A percentile compares a stretch with the other conserved stretches of the same genome.
Evolutionary conservation across 495 filamentous ascomycete genomes (phyloP).

Genomic region (Penicillium canescens): DNA sequence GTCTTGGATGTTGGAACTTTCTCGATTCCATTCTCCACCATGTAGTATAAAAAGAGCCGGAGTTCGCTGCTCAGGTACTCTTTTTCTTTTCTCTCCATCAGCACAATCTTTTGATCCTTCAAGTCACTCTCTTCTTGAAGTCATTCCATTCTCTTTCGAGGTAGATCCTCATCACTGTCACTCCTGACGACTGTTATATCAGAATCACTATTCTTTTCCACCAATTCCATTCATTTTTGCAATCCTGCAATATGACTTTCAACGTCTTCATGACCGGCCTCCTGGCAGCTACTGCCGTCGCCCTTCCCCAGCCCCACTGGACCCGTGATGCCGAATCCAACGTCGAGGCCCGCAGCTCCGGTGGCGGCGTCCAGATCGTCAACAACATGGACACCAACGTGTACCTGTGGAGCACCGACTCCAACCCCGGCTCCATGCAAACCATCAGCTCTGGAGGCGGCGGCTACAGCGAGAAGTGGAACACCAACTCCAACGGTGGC

Average conservation of each 20-base stretch:
- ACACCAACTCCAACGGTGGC: constrained; percentile 42
- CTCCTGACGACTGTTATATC: background rate
- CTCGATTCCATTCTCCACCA: constrained; percentile 1
- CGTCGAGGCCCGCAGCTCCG: constrained; percentile 12
- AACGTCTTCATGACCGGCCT: constrained; percentile 25
- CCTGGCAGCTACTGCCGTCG: constrained; percentile 22
- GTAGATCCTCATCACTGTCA: constrained; percentile 9
- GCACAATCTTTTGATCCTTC: constrained; percentile 11
- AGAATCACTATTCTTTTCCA: background rate
- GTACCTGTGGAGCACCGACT: constrained; percentile 46
- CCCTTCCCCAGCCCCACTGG: constrained; percentile 14
- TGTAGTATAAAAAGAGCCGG: background rate
- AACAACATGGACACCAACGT: constrained; percentile 38
- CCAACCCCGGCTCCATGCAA: constrained; percentile 37
- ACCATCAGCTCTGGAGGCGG: constrained; percentile 39
- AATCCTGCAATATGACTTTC: constrained; percentile 12
- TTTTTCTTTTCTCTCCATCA: constrained; percentile 1
- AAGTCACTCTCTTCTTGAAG: constrained; percentile 15
- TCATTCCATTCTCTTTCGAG: constrained; percentile 9
- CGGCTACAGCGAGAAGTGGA: constrained; percentile 35
- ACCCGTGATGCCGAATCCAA: constrained; percentile 9
- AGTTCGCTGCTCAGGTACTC: background rate
- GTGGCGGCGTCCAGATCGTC: constrained; percentile 30
- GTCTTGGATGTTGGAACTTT: background rate
- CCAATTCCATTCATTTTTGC: constrained; percentile 2